Percentiles rank a stretch among this genome's conserved stretches.
These are phyloP conservation scores for Neltuma alba DNA, from an alignment of 306 rosid species.

Conservation along the genomic window DNA sequence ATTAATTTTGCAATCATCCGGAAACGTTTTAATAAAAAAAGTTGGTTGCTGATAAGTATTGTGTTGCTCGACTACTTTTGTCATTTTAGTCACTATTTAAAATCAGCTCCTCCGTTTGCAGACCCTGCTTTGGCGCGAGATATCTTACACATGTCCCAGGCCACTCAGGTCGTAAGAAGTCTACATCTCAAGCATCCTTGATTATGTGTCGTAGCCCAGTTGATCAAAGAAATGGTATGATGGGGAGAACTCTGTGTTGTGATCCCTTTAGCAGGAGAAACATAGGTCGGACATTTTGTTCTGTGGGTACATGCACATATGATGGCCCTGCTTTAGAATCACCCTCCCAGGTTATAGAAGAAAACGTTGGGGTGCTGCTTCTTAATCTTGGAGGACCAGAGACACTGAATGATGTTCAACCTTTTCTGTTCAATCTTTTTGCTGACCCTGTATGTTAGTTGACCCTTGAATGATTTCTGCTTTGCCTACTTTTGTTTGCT, in stretches of 20 bases:
- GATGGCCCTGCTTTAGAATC: constrained; percentile 53
- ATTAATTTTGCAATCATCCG: not conserved
- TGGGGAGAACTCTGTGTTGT: constrained; percentile 27
- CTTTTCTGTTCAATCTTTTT: constrained; percentile 89
- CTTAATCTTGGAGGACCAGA: constrained; percentile 98
- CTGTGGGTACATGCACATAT: constrained; percentile 49
- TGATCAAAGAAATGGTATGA: constrained; percentile 38
- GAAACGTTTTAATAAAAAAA: not conserved
- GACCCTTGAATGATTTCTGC: not conserved
- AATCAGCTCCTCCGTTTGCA: constrained; percentile 31
- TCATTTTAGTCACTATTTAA: not conserved
- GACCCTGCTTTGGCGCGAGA: constrained; percentile 49
- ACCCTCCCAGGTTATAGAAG: constrained; percentile 53
- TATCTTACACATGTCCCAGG: constrained; percentile 35
- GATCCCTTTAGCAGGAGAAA: constrained; percentile 44
- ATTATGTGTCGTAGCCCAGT: constrained; percentile 38
- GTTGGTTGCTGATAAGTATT: not conserved
- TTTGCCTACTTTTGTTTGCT: not conserved
- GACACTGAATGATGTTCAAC: constrained; percentile 92
- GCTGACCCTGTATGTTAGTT: constrained; percentile 85
- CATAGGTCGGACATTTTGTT: constrained; percentile 45
- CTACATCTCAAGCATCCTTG: constrained; percentile 45
- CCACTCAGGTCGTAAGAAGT: constrained; percentile 40
- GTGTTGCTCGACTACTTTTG: constrained; percentile 1
- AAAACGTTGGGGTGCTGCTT: constrained; percentile 93